phyloP scores from a whole-genome alignment of 495 filamentous ascomycete species.

The Polyplosphaeria fusca region DNA sequence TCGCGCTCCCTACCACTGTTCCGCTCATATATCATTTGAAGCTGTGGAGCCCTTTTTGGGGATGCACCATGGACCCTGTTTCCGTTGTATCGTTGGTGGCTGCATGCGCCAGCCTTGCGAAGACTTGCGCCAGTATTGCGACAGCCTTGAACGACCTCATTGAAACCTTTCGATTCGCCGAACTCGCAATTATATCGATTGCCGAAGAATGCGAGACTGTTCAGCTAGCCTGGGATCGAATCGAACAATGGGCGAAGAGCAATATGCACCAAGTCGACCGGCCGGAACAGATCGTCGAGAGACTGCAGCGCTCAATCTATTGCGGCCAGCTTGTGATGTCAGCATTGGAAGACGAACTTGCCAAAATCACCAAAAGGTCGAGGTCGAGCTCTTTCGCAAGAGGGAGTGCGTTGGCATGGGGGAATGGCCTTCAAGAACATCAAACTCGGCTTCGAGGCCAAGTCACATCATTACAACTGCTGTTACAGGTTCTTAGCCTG shows the following conservation, averaged over 20 bases:
- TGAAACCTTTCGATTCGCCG: constrained; percentile 13
- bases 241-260: constrained; percentile 9
- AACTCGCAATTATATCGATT: constrained; percentile 6
- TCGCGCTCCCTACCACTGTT: too few species aligned
- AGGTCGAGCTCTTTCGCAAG: not conserved
- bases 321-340: constrained; percentile 11
- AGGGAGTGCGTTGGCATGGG: constrained; percentile 13
- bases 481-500: constrained; percentile 13
- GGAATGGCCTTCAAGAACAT: constrained; percentile 44
- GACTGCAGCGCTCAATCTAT: constrained; percentile 11
- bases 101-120: constrained; percentile 6
- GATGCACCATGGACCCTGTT: constrained; percentile 12
- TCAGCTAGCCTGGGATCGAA: constrained; percentile 9
- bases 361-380: not conserved
- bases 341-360: constrained; percentile 9
- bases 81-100: not conserved
- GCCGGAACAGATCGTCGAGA: not conserved
- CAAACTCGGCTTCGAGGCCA: constrained; percentile 44
- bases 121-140: not conserved
- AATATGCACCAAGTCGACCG: not conserved
- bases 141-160: not conserved
- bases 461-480: constrained; percentile 29
- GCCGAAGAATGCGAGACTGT: constrained; percentile 15
- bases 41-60: too few species aligned
- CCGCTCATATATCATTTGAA: too few species aligned